Conservation (phyloP, 1,139 yeast genomes). For the Hemisphaericaspora xylanilytica region DNA sequence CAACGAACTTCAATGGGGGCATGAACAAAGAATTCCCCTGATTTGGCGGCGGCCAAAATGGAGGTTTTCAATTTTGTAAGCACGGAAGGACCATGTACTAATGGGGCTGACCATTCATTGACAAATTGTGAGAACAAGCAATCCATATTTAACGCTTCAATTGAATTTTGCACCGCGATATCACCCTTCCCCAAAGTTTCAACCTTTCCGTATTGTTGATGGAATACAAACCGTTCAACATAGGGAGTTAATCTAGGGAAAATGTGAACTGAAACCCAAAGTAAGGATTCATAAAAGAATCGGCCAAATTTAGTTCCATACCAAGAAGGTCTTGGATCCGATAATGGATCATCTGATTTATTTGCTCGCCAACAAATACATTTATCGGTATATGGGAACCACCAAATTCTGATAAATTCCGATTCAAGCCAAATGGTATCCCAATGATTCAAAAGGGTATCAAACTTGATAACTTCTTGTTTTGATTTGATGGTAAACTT, state of each 20-base stretch:
- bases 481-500: slow-evolving; percentile 75
- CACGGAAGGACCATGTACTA: slow-evolving; percentile 70
- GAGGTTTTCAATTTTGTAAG: slow-evolving; percentile 60
- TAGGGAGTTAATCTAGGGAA: slow-evolving; percentile 75
- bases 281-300: slow-evolving; percentile 69
- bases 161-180: slow-evolving; percentile 73
- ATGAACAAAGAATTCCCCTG: slow-evolving; percentile 75
- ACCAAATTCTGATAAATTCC: slow-evolving; percentile 94
- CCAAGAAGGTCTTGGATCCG: slow-evolving; percentile 76
- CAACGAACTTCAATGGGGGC: slow-evolving; percentile 96
- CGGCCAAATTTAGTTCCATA: slow-evolving; percentile 82
- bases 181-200: slow-evolving; percentile 69
- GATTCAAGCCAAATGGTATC: slow-evolving; percentile 78
- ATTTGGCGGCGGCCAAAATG: slow-evolving; percentile 58
- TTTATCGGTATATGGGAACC: slow-evolving; percentile 90
- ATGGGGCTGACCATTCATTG: slow-evolving; percentile 94
- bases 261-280: slow-evolving; percentile 76
- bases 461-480: slow-evolving; percentile 79
- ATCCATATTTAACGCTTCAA: slow-evolving; percentile 91
- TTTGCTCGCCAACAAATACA: slow-evolving; percentile 91
- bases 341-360: slow-evolving; percentile 60
- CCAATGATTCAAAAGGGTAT: slow-evolving; percentile 65
- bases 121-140: slow-evolving; percentile 93
- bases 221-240: slow-evolving; percentile 81
- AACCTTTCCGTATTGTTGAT: slow-evolving; percentile 75